Conservation (phyloP, 768 basidiomycete genomes). For the Ramaria sp. region DNA sequence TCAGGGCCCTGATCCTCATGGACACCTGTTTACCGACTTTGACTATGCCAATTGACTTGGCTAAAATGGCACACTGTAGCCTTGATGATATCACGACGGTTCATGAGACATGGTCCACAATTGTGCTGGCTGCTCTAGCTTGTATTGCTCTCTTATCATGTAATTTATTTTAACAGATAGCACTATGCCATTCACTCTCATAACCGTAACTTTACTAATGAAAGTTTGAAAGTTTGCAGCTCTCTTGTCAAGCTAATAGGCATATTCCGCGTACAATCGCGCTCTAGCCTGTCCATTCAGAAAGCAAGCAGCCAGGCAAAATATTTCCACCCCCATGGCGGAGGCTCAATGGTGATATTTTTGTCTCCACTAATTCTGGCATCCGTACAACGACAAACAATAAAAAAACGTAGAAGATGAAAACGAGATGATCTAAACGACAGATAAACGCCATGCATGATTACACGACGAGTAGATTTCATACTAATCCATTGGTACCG, state of each 20-base stretch:
- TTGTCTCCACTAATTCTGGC: neutral
- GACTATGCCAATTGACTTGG: conserved; percentile 40
- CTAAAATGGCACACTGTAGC: neutral
- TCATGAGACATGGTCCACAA: neutral
- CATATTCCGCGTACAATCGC: too few relatives aligned
- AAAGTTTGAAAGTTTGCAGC: neutral
- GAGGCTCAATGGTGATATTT: neutral
- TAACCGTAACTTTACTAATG: too few relatives aligned
- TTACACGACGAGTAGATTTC: neutral
- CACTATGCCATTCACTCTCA: too few relatives aligned
- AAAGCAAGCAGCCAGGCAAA: too few relatives aligned
- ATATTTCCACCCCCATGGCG: too few relatives aligned
- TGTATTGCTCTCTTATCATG: neutral
- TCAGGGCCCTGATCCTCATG: conserved; percentile 47
- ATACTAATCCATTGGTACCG: neutral
- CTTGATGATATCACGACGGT: neutral
- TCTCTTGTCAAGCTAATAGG: neutral
- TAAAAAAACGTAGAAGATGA: neutral
- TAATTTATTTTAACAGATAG: neutral
- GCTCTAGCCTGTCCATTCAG: too few relatives aligned
- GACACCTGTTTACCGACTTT: conserved; percentile 65
- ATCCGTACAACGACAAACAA: neutral
- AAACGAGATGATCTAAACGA: neutral
- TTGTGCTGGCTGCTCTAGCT: neutral
- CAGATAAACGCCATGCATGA: neutral